phyloP scores from a whole-genome alignment of 495 filamentous ascomycete genomes.

The Thermothielavioides terrestris region DNA sequence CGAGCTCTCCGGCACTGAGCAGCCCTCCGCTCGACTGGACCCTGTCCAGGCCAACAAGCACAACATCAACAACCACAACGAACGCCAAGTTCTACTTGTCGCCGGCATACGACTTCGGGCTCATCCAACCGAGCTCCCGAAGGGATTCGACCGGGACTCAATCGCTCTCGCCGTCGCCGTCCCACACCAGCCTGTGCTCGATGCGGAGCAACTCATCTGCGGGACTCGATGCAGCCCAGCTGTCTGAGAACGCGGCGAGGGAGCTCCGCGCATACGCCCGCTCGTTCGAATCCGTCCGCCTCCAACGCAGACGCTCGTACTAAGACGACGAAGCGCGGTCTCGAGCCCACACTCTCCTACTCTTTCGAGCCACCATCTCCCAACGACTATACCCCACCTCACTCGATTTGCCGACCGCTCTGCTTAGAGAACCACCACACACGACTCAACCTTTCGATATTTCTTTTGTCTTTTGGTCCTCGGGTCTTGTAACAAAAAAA shows the following conservation, averaged over 20 bases:
- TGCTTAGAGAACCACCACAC: slow-evolving; percentile 17
- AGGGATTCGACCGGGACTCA: slow-evolving; percentile 25
- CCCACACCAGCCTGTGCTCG: slow-evolving; percentile 76
- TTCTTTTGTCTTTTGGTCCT: slow-evolving; percentile 26
- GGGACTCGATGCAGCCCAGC: slow-evolving; percentile 42
- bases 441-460: slow-evolving; percentile 18
- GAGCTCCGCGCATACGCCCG: slow-evolving; percentile 80
- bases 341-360: slow-evolving; percentile 10
- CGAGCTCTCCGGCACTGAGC: slow-evolving; percentile 42
- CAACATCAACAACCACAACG: slow-evolving; percentile 25
- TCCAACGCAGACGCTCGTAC: slow-evolving; percentile 44
- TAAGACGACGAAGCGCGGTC: slow-evolving; percentile 14
- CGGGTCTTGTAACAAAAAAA: slow-evolving; percentile 40
- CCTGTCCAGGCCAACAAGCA: slow-evolving; percentile 23
- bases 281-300: slow-evolving; percentile 74
- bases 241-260: slow-evolving; percentile 68
- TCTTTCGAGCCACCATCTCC: slow-evolving; percentile 8
- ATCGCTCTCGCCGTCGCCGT: slow-evolving; percentile 69
- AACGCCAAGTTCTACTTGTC: slow-evolving; percentile 56
- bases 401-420: slow-evolving; percentile 14
- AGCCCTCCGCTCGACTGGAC: slow-evolving; percentile 41
- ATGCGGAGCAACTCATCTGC: slow-evolving; percentile 55
- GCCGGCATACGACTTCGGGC: slow-evolving; percentile 61
- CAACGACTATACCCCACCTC: slow-evolving; percentile 31
- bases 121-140: slow-evolving; percentile 30